Evolutionary conservation across 2,329 filamentous ascomycete species (phyloP), one percentile per base, ranked within the genome.

Genomic region (Xylariaceae sp.): DNA sequence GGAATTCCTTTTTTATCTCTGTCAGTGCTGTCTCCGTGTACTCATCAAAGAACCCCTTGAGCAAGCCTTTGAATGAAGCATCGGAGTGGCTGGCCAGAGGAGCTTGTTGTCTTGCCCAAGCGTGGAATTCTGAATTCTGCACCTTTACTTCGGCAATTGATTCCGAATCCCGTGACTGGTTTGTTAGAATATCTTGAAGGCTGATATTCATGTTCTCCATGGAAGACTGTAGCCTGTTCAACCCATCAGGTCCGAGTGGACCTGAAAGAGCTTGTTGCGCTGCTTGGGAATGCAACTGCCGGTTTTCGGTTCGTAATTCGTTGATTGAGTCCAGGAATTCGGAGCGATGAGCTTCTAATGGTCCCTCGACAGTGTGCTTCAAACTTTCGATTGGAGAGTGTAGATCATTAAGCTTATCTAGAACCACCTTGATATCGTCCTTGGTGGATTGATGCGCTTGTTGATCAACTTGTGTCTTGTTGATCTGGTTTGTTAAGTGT

Each of bases 31-130:
- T 54, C 19, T 62, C 56, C n/a, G 23, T 43, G 14, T 58, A 63
- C 19, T 61, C 54, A n/a, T 65, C 62, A 4, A 65, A 19, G 18
- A 61, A 23, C 1, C 56, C 32, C 18, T 40, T 29, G 9, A 63
- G 2, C 9, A 56, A 52, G 19, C 54, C 19, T 16, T 23, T 48
- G 10, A 62, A 37, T 3, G 52, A 51, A 12, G 44, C 29, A 9
- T 50, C 23, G 16, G 44, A 18, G n/a, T 26, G 21, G 18, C 20
- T 12, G 18, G 32, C 48, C 23, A 52, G 14, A 10, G 60, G 44
- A 40, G 45, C 9, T 37, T 52, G 52, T 20, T 60, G 56, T 2
- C 52, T 54, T 23, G 43, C 18, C 16, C 18, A 46, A 12, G 52
- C 47, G 26, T 58, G 48, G 10, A 57, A 44, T 26, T 49, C 52